Conservation (phyloP, 225 moss, liverwort and hornwort species). For the Anthoceros angustus region DNA sequence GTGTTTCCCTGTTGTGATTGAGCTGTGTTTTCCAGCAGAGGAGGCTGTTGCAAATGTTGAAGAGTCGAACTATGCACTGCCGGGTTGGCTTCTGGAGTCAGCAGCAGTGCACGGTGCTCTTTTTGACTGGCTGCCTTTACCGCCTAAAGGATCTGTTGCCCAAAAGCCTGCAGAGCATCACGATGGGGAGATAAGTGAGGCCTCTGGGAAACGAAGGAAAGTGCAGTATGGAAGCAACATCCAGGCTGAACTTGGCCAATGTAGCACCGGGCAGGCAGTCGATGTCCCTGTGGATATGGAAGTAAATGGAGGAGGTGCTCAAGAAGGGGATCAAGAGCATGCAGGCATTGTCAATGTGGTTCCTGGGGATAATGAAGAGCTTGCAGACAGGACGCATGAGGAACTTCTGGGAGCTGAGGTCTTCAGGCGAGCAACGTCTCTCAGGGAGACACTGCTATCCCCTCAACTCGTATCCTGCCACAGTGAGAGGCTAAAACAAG, state of each 20-base stretch:
- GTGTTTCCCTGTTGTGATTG: neutral
- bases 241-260: neutral
- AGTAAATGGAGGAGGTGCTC: no score
- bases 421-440: slow-evolving; percentile 25
- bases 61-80: no score
- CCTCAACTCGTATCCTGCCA: slow-evolving; percentile 15
- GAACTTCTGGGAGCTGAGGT: slow-evolving; percentile 29
- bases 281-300: no score
- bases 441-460: slow-evolving; percentile 33
- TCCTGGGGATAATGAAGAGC: slow-evolving; percentile 10
- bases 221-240: no score
- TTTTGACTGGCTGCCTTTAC: neutral
- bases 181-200: neutral
- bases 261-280: neutral
- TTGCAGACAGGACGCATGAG: slow-evolving; percentile 13
- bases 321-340: no score
- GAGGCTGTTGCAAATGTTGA: slow-evolving; percentile 2
- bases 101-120: neutral
- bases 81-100: neutral
- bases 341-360: slow-evolving; percentile 8
- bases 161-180: neutral
- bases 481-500: slow-evolving; percentile 43
- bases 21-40: neutral
- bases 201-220: neutral
- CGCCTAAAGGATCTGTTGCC: neutral